Evolutionary conservation across 163 green algal genomes (phyloP), one percentile per base, ranked within the genome.

Genomic region (Volvox carteri): DNA sequence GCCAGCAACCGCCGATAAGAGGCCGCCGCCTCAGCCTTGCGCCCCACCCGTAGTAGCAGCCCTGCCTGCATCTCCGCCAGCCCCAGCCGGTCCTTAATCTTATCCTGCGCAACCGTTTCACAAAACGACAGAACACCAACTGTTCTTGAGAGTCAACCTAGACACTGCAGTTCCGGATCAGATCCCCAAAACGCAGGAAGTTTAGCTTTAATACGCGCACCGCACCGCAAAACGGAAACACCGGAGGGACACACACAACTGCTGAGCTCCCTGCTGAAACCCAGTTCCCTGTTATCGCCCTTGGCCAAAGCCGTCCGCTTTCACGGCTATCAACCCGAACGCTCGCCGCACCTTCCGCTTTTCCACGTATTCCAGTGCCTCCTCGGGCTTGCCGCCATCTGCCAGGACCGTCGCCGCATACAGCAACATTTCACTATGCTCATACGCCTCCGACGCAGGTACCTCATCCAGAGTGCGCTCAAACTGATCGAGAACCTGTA

Each of bases 341-440:
- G n/a, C n/a, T n/a, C n/a, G 62, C 12, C 67, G 11, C 48, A 88
- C 85, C 75, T 95, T 87, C 14, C 92, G 79, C 48, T 80, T 91
- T 25, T 95, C 90, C 76, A 98, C 87, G 56, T 95, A 78, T 12
- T 70, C 81, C 14, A 98, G 89, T 35, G 95, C 95, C 50, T 95
- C 92, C 60, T 95, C 73, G 0, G 91, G 48, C 67, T 93, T 88
- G 23, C 92, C 93, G 1, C 81, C 90, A 87, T 97, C 95, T 48
- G 95, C 92, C 87, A 97, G 73, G 35, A 98, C 85, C 85, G 90
- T 93, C 16, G 90, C 92, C 90, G 98, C 98, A 94, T 99, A 99
- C 89, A 99, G 89, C 50, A 98, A 88, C 91, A 99, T 93, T 94
- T 99, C 98, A 90, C 96, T 98, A 93, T 97, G 94, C 94, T 99